Evolutionary conservation across 1,139 yeast species (phyloP), one percentile per base, ranked within the genome.

Genomic region (Entelexis sorbosivorans): DNA sequence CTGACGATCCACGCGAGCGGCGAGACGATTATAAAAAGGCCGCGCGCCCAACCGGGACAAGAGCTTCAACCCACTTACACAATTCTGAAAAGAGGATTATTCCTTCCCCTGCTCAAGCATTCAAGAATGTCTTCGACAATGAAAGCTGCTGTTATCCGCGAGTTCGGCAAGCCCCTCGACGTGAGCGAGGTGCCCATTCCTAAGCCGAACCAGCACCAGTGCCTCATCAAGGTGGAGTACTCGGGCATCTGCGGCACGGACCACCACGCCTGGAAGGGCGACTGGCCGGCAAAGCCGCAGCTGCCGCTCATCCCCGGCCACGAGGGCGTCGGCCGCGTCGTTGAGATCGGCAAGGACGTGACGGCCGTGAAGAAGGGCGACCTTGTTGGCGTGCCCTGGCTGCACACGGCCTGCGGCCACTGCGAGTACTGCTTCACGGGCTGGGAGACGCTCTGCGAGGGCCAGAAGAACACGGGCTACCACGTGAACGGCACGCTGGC

Each of bases 321-420:
- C 73, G 93, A 83, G 70, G 91, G 91, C 70, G 88, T 89, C 36
- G 93, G 93, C 69, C 77, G 78, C 36, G 91, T 83, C 58, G 89
- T 82, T 54, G 87, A 75, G 59, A 77, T 72, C 64, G 93, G 91
- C 64, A 71, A 71, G 43, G 73, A 77, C 59, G 93, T 82, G 59
- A 74, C 70, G 61, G 80, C 81, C 65, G 81, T 83, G 72, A 75
- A 81, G 64, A 66, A 81, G 62, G 93, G 93, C 63, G 91, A 83
- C 66, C 72, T 66, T 50, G 93, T 91, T 54, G 93, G 91, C 65
- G 72, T 82, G 64, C 82, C 83, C 68, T 73, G 76, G 76, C 61
- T 82, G 67, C 81, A 82, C 68, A 79, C 82, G 59, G 79, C 88
- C 48, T 83, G 93, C 71, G 69, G 78, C 71, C 63, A 75, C 52